These are phyloP conservation scores for Verticillium nubilum DNA, from an alignment of 2,329 filamentous ascomycete genomes.

Conservation along the genomic window DNA sequence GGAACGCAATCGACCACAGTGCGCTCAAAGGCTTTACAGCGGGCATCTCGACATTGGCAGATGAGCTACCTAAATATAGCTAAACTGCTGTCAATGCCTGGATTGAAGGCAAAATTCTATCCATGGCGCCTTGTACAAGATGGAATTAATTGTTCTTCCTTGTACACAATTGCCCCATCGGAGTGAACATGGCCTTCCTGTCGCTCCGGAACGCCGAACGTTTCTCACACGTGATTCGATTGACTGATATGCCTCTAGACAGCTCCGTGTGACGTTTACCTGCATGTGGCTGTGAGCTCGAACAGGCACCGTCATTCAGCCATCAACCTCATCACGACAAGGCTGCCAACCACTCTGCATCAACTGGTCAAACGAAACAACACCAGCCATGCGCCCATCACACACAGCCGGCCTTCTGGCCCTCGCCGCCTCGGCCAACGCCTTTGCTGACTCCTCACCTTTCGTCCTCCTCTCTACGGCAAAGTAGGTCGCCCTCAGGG, in stretches of 20 bases:
- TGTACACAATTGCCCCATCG: too few species aligned
- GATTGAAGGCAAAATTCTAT: too few species aligned
- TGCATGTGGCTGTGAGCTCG: neutral
- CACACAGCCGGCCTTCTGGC: constrained; percentile 45
- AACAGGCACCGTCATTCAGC: constrained; percentile 2
- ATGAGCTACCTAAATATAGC: too few species aligned
- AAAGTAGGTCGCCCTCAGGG: constrained; percentile 52
- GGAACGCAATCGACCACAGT: too few species aligned
- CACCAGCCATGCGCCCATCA: constrained; percentile 47
- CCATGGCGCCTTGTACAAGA: too few species aligned
- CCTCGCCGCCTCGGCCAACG: constrained; percentile 55
- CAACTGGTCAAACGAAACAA: neutral
- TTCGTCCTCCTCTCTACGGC: constrained; percentile 84
- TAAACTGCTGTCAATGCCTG: too few species aligned
- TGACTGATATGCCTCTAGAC: neutral
- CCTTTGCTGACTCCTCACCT: constrained; percentile 82
- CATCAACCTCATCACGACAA: neutral
- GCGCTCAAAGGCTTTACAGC: too few species aligned
- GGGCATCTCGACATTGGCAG: too few species aligned
- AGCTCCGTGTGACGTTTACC: neutral
- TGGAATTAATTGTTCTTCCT: too few species aligned
- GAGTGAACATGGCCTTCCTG: too few species aligned
- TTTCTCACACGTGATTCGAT: neutral
- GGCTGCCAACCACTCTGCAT: neutral
- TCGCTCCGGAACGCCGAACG: neutral